Evolutionary conservation across 306 rosid genomes (phyloP).

Genomic region (Sphenostylis stenocarpa): DNA sequence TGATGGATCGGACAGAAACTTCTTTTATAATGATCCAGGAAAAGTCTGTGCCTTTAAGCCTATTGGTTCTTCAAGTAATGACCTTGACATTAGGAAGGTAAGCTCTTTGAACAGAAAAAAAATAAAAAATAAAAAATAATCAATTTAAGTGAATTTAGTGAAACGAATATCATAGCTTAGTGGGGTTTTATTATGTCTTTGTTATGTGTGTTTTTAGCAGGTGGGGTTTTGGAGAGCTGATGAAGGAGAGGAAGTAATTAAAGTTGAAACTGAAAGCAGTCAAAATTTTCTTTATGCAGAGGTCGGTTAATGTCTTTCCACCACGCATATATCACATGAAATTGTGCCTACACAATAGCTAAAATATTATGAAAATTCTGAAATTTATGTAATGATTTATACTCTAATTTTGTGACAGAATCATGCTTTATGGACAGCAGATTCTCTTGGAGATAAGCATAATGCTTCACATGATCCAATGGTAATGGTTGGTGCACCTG

Average conservation of each 20-base stretch:
- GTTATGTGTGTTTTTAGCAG: slow-evolving; percentile 8
- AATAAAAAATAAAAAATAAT: too few relatives aligned
- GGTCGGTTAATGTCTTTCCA: slow-evolving; percentile 30
- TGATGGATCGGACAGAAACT: slow-evolving; percentile 40
- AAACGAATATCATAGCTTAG: not conserved
- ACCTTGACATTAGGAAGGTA: slow-evolving; percentile 53
- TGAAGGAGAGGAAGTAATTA: slow-evolving; percentile 40
- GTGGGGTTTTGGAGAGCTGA: slow-evolving; percentile 31
- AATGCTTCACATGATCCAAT: slow-evolving; percentile 43
- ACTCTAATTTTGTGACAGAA: slow-evolving; percentile 39
- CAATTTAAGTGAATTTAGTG: not conserved
- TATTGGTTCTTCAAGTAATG: slow-evolving; percentile 45
- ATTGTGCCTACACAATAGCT: not conserved
- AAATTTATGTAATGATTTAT: slow-evolving; percentile 12
- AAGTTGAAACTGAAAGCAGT: slow-evolving; percentile 32
- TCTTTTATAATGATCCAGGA: slow-evolving; percentile 40
- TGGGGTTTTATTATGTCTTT: not conserved
- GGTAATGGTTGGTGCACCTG: slow-evolving; percentile 38
- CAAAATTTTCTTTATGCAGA: slow-evolving; percentile 33
- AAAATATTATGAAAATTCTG: not conserved
- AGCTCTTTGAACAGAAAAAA: not conserved
- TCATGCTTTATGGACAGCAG: slow-evolving; percentile 47
- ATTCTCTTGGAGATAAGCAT: slow-evolving; percentile 34
- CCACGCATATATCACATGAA: not conserved
- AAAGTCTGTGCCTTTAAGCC: slow-evolving; percentile 42